These are phyloP conservation scores for Alternaria solani DNA, from an alignment of 2,329 filamentous ascomycete genomes.

Conservation along the genomic window DNA sequence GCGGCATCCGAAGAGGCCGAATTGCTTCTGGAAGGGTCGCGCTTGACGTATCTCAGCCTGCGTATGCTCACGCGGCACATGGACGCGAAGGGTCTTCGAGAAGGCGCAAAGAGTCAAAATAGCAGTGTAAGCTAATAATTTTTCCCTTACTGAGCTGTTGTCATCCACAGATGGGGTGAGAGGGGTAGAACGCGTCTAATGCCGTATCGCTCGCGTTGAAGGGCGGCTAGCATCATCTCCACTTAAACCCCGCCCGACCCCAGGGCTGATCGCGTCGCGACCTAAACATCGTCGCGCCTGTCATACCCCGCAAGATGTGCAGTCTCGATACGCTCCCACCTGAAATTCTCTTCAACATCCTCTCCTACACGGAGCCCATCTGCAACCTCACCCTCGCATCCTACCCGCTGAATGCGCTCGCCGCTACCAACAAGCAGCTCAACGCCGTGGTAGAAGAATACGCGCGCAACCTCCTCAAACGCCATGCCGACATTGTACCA, in stretches of 20 bases:
- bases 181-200: not conserved
- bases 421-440: slow-evolving; percentile 35
- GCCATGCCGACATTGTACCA: slow-evolving; percentile 28
- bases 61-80: too few species aligned
- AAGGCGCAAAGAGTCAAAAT: too few species aligned
- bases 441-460: slow-evolving; percentile 40
- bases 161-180: not conserved
- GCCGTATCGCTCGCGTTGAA: accelerated
- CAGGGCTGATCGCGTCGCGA: not conserved
- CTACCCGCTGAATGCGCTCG: slow-evolving; percentile 36
- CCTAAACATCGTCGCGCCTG: not conserved
- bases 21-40: too few species aligned
- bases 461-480: slow-evolving; percentile 36
- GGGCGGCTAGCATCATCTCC: not conserved
- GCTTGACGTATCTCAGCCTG: too few species aligned
- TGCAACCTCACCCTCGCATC: not conserved
- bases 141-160: not conserved
- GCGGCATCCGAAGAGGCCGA: not conserved
- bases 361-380: slow-evolving; percentile 30
- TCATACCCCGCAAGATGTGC: slow-evolving; percentile 13
- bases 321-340: slow-evolving; percentile 34
- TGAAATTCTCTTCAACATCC: slow-evolving; percentile 40
- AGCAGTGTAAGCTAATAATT: too few species aligned
- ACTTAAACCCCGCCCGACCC: not conserved
- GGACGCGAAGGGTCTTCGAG: too few species aligned